Evolutionary conservation across 1,139 yeast species (phyloP).

Genomic region (Petasospora rhodanensis): DNA sequence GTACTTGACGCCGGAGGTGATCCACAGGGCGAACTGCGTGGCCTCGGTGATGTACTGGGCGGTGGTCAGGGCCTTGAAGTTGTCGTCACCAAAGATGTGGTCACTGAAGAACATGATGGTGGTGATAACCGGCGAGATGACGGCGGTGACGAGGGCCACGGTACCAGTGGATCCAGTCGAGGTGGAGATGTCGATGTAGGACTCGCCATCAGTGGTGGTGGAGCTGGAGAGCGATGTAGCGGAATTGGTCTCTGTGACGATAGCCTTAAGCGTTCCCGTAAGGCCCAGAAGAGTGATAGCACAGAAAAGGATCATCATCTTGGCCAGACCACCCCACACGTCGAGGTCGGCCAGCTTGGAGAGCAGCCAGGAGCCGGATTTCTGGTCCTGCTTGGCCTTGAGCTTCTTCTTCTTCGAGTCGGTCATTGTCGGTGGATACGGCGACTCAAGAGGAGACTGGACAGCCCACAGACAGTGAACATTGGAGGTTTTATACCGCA

Average conservation of each 20-base stretch:
- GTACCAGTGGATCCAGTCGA: slow-evolving; percentile 1
- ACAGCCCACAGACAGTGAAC: too few relatives aligned
- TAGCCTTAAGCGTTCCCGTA: slow-evolving; percentile 4
- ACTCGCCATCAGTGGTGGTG: background rate
- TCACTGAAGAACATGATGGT: background rate
- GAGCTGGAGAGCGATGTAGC: slow-evolving; percentile 1
- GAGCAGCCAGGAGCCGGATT: too few relatives aligned
- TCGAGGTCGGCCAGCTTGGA: too few relatives aligned
- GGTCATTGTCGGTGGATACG: too few relatives aligned
- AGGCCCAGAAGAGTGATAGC: slow-evolving; percentile 3
- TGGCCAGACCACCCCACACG: too few relatives aligned
- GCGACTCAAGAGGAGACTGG: too few relatives aligned
- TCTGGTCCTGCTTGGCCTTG: too few relatives aligned
- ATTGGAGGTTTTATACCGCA: too few relatives aligned
- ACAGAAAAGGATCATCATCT: too few relatives aligned
- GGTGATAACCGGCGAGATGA: slow-evolving; percentile 1
- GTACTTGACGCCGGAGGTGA: slow-evolving; percentile 3
- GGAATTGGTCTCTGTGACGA: too few relatives aligned
- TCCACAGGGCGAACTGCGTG: slow-evolving; percentile 2
- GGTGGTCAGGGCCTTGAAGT: background rate
- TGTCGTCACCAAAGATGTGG: background rate
- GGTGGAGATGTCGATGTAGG: slow-evolving; percentile 2
- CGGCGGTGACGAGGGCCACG: slow-evolving; percentile 1
- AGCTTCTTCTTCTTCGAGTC: too few relatives aligned
- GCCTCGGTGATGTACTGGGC: background rate